phyloP scores from a whole-genome alignment of 1,284 basidiomycete species.

The Paramarasmius palmivorus region DNA sequence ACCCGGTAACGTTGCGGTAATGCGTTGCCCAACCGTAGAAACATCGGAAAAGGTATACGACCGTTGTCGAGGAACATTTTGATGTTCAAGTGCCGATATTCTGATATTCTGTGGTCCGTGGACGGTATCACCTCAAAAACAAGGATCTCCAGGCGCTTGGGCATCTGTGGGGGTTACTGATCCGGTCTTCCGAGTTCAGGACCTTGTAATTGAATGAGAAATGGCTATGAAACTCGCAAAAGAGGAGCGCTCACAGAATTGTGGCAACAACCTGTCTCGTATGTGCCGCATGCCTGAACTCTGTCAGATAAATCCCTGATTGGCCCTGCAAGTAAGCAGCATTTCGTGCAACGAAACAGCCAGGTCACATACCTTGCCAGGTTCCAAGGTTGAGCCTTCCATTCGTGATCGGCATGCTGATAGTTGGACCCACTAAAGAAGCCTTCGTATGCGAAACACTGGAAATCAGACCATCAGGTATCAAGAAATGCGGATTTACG shows the following conservation, averaged over 20 bases:
- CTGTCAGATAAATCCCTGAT: constrained; percentile 79
- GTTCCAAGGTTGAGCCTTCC: constrained; percentile 84
- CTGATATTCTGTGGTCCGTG: too few species aligned
- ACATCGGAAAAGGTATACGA: too few species aligned
- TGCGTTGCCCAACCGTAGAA: too few species aligned
- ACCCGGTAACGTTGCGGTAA: too few species aligned
- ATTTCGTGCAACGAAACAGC: neutral
- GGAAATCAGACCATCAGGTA: constrained; percentile 4
- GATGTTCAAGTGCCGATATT: too few species aligned
- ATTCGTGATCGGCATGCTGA: constrained; percentile 85
- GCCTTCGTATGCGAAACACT: constrained; percentile 92
- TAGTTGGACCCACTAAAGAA: constrained; percentile 77
- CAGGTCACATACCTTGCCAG: constrained; percentile 72
- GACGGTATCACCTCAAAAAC: too few species aligned
- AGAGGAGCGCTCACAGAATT: constrained; percentile 65
- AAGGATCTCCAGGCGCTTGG: too few species aligned
- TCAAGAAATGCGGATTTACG: constrained; percentile 1
- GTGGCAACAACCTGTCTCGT: constrained; percentile 79
- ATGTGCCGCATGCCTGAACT: constrained; percentile 73
- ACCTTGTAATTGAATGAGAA: too few species aligned
- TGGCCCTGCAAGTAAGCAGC: neutral
- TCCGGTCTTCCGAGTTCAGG: too few species aligned
- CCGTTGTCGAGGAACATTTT: too few species aligned
- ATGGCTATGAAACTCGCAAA: too few species aligned
- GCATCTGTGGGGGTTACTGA: too few species aligned